A percentile compares a stretch with the other conserved stretches of the same genome.
Evolutionary conservation across 139 green algal genomes (phyloP).

Genomic region (Chlorella ohadii): DNA sequence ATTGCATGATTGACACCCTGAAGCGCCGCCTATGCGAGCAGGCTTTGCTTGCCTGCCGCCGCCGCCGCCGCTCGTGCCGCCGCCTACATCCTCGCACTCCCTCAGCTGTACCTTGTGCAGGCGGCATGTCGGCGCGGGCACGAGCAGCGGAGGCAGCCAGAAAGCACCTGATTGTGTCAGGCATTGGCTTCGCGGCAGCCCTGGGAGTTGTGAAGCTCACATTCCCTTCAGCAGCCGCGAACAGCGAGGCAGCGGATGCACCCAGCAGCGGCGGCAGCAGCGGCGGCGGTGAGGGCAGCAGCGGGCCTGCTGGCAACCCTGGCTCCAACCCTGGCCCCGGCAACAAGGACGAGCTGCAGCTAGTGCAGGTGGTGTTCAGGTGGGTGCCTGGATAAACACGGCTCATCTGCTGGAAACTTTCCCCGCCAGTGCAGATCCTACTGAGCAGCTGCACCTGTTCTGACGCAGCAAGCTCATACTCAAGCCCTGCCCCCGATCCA

Average conservation of each 20-base stretch:
- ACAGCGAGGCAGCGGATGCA: background rate
- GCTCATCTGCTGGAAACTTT: too few relatives aligned
- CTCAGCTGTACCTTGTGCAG: too few relatives aligned
- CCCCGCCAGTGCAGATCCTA: too few relatives aligned
- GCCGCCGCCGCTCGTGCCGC: background rate
- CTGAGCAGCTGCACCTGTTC: too few relatives aligned
- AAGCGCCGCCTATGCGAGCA: too few relatives aligned
- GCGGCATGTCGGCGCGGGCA: too few relatives aligned
- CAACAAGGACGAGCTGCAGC: slow-evolving; percentile 50
- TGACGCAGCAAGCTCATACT: too few relatives aligned
- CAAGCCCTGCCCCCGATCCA: too few relatives aligned
- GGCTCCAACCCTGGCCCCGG: background rate
- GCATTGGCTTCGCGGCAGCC: background rate
- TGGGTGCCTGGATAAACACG: too few relatives aligned
- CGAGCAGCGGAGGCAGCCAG: background rate
- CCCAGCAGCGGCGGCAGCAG: background rate
- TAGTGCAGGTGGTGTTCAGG: slow-evolving; percentile 81
- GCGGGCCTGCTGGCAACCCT: background rate
- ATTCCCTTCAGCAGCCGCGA: background rate
- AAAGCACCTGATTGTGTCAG: background rate
- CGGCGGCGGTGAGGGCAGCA: background rate
- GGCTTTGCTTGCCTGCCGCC: too few relatives aligned
- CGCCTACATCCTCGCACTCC: background rate
- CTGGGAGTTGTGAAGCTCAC: background rate
- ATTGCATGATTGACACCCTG: too few relatives aligned